A percentile compares a stretch with the other conserved stretches of the same genome.
phyloP scores from a whole-genome alignment of 371 early-diverging fungal species.

The Sporodiniella umbellata region DNA sequence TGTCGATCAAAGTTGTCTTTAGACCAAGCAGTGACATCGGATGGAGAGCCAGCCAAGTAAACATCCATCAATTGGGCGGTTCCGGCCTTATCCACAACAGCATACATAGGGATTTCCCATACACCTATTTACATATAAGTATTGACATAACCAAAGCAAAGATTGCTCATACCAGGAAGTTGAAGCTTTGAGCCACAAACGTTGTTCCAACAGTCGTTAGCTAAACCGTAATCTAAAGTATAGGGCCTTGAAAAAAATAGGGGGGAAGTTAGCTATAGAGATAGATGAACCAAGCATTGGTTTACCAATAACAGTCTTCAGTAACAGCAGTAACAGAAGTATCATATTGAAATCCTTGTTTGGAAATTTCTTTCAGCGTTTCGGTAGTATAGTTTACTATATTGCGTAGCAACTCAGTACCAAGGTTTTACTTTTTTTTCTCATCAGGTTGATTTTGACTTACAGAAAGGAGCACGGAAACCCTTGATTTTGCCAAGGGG shows the following conservation, averaged over 20 bases:
- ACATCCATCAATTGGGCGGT: slow-evolving; percentile 68
- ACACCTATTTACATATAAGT: slow-evolving; percentile 45
- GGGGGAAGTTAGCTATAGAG: no score
- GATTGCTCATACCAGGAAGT: slow-evolving; percentile 40
- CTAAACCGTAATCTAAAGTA: slow-evolving; percentile 70
- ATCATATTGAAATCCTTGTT: slow-evolving; percentile 68
- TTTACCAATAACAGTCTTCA: slow-evolving; percentile 58
- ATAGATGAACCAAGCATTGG: no score
- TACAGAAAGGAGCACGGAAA: slow-evolving; percentile 70
- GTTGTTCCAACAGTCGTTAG: slow-evolving; percentile 68
- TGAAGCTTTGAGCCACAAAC: slow-evolving; percentile 53
- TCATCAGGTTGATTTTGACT: no score
- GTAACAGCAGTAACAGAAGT: slow-evolving; percentile 54
- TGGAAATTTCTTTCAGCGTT: slow-evolving; percentile 47
- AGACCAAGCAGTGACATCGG: slow-evolving; percentile 51
- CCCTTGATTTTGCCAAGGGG: slow-evolving; percentile 67
- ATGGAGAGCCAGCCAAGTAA: slow-evolving; percentile 52
- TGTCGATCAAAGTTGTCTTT: slow-evolving; percentile 60
- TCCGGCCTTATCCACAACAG: slow-evolving; percentile 40
- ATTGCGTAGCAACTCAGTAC: no score
- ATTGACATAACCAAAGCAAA: background rate
- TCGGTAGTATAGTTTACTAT: slow-evolving; percentile 60
- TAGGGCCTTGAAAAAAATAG: slow-evolving; percentile 68
- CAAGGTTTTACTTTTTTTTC: no score
- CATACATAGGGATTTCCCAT: slow-evolving; percentile 75